Evolutionary conservation across 176 grass and related monocot species (phyloP), one percentile per base, ranked within the genome.

Genomic region (Eremochloa ophiuroides): DNA sequence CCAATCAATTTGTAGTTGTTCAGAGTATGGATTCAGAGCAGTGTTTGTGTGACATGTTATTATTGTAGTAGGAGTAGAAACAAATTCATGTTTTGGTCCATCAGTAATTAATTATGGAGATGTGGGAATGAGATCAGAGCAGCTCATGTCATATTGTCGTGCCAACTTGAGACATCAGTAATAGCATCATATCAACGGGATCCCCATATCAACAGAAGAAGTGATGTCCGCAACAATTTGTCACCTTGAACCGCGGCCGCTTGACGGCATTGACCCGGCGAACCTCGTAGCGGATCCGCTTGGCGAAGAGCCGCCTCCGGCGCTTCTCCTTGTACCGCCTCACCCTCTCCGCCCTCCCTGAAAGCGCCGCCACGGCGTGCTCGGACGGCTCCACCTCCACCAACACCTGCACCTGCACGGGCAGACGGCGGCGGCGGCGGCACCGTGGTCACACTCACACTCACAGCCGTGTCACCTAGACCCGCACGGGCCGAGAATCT

Each of bases 261-360:
- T 88, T 93, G 79, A 93, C 96, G n/a, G 96, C 96, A 84, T 93
- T 98, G 67, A 77, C 74, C 75, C 94, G 94, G 83, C 96, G 91
- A 62, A 98, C 93, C 90, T 98, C 90, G 84, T 98, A 98, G 20
- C 96, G 84, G 80, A 95, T 93, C 87, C 85, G 85, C 82, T 95
- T 95, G 2, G 86, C 87, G 66, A 98, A 98, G 22, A 93, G 63
- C 71, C 96, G 80, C 66, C 79, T 89, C 11, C 75, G 82, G 22
- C 96, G 83, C 84, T 98, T 98, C 90, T 98, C 88, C 89, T 85
- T 98, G 88, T 98, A 98, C 5, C 96, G 74, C 86, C 22, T 80
- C 75, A 98, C 86, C 31, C 80, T 89, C 88, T 71, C 77, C 56
- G 75, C 81, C 81, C 85, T 85, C 28, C 43, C 41, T 3, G 51